These are phyloP conservation scores for Takakia lepidozioides DNA, from an alignment of 225 moss, liverwort and hornwort species.

Conservation along the genomic window DNA sequence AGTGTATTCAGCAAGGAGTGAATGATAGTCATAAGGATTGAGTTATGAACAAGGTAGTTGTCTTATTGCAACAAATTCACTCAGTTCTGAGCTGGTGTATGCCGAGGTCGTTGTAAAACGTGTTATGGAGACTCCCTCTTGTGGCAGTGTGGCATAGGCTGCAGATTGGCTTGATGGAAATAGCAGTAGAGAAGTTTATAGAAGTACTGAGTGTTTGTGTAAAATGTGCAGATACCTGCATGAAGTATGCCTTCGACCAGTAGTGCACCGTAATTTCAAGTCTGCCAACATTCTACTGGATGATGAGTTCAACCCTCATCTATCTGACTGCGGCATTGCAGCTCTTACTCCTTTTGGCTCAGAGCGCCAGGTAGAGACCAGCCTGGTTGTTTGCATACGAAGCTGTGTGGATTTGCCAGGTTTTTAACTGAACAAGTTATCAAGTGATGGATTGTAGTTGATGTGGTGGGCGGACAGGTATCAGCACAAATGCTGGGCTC, in stretches of 20 bases:
- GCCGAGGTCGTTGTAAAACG: not conserved
- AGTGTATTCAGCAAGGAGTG: no score
- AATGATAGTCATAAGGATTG: no score
- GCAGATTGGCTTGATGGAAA: not conserved
- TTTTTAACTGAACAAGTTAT: no score
- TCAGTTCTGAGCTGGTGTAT: no score
- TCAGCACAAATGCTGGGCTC: conserved; percentile 61
- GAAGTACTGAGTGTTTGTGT: not conserved
- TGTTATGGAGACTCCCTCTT: no score
- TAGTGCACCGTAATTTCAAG: conserved; percentile 73
- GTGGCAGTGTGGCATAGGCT: no score
- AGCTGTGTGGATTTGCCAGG: no score
- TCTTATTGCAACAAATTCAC: no score
- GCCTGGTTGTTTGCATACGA: no score
- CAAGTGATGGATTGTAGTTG: not conserved
- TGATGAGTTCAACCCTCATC: conserved; percentile 64
- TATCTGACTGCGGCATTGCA: conserved; percentile 67
- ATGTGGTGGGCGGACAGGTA: conserved; percentile 22
- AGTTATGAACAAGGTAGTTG: no score
- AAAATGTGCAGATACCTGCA: conserved; percentile 48
- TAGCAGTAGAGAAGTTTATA: not conserved
- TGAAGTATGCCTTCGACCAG: conserved; percentile 65
- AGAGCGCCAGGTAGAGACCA: conserved; percentile 42
- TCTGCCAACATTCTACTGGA: conserved; percentile 64
- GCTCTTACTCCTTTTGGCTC: conserved; percentile 52